Conservation (phyloP, 2,329 filamentous ascomycete genomes). For the Aspergillus aculeatus region DNA sequence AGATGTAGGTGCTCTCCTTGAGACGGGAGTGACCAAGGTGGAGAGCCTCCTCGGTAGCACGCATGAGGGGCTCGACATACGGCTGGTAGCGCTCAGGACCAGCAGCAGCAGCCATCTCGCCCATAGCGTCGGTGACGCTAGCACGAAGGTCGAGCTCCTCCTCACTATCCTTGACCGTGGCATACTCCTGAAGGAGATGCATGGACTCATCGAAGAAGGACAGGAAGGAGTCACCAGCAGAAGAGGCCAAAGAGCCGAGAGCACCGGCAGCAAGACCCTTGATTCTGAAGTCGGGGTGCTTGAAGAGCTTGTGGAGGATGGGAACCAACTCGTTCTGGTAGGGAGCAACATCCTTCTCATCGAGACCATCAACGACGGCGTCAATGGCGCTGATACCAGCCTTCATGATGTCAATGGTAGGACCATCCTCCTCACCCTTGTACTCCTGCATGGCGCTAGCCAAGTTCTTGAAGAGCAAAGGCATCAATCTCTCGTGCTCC, state of each 20-base stretch:
- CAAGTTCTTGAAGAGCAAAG: constrained; percentile 82
- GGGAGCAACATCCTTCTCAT: constrained; percentile 73
- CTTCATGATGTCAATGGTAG: constrained; percentile 81
- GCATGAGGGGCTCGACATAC: constrained; percentile 87
- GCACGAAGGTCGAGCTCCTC: constrained; percentile 88
- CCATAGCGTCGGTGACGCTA: constrained; percentile 88
- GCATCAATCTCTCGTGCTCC: constrained; percentile 81
- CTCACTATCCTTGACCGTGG: constrained; percentile 81
- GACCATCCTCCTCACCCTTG: constrained; percentile 64
- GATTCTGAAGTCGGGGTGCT: constrained; percentile 81
- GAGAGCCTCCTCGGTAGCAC: constrained; percentile 86
- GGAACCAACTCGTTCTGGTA: constrained; percentile 83
- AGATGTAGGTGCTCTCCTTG: constrained; percentile 93
- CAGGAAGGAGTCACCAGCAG: constrained; percentile 76
- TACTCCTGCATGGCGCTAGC: constrained; percentile 72
- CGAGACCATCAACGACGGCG: constrained; percentile 71
- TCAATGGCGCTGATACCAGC: constrained; percentile 88
- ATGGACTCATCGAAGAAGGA: constrained; percentile 93
- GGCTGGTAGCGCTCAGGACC: constrained; percentile 83
- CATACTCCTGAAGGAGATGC: constrained; percentile 80
- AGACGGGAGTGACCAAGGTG: constrained; percentile 84
- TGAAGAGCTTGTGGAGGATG: constrained; percentile 78
- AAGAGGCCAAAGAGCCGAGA: constrained; percentile 84
- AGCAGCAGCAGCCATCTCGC: constrained; percentile 86
- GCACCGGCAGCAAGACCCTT: constrained; percentile 88